phyloP scores from a whole-genome alignment of 306 rosid species.

The Castanospermum australe region DNA sequence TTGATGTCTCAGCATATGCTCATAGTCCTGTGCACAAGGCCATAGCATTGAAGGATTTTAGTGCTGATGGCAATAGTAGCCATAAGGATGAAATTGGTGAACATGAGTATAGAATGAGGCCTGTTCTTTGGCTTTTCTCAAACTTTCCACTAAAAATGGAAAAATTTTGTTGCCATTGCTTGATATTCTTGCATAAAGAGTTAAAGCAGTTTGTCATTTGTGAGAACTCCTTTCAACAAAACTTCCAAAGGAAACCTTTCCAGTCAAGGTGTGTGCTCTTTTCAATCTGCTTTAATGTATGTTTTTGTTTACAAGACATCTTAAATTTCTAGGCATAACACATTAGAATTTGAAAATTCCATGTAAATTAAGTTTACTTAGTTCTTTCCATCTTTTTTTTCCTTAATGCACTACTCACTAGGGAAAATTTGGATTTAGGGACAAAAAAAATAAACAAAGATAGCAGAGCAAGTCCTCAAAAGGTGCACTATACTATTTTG shows the following conservation, averaged over 20 bases:
- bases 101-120: conserved; percentile 70
- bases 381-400: not conserved
- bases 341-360: not conserved
- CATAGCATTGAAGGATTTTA: conserved; percentile 58
- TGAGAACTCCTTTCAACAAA: conserved; percentile 90
- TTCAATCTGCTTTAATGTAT: not conserved
- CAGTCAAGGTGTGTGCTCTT: conserved; percentile 71
- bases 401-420: not conserved
- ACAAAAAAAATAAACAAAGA: no score
- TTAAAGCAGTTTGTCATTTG: conserved; percentile 83
- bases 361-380: not conserved
- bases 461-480: no score
- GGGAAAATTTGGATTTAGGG: no score
- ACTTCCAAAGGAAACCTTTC: conserved; percentile 89
- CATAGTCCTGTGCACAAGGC: conserved; percentile 87
- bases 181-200: conserved; percentile 86
- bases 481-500: not conserved
- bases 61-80: conserved; percentile 35
- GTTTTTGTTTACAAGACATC: not conserved
- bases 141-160: conserved; percentile 76
- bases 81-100: conserved; percentile 51
- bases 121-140: conserved; percentile 83
- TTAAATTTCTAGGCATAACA: not conserved
- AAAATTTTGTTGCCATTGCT: conserved; percentile 83
- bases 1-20: conserved; percentile 67